Percentiles rank a stretch among this genome's conserved stretches.
Conservation (phyloP, 2,329 filamentous ascomycete genomes). For the Aspergillus arachidicola region DNA sequence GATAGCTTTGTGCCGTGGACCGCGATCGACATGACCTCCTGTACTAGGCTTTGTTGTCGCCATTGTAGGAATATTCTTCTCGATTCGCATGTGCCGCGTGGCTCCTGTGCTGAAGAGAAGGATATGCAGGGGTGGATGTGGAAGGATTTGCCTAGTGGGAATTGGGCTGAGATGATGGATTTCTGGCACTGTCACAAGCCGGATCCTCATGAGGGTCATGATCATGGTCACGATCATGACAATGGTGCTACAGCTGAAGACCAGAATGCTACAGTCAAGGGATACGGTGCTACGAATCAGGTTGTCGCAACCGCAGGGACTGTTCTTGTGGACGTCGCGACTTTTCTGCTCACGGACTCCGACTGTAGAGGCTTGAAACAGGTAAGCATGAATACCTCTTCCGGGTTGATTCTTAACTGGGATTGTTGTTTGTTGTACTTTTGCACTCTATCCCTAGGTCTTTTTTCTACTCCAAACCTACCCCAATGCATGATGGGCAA, state of each 20-base stretch:
- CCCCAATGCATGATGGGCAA: conserved; percentile 39
- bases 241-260: conserved; percentile 45
- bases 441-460: not conserved
- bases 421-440: conserved; percentile 1
- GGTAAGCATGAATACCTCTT: conserved; percentile 31
- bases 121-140: conserved; percentile 56
- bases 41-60: conserved; percentile 41
- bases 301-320: conserved; percentile 67
- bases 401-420: conserved; percentile 4
- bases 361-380: conserved; percentile 61
- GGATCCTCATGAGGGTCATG: conserved; percentile 48
- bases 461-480: not conserved
- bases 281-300: conserved; percentile 79
- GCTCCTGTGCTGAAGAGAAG: not conserved
- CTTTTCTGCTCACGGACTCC: conserved; percentile 68
- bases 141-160: conserved; percentile 94
- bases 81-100: conserved; percentile 8
- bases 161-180: conserved; percentile 99
- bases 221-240: conserved; percentile 40
- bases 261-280: conserved; percentile 61
- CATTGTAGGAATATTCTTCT: conserved; percentile 38
- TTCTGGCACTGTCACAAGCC: conserved; percentile 99
- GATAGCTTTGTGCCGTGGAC: conserved; percentile 43
- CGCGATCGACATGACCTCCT: conserved; percentile 38
- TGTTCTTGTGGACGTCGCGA: conserved; percentile 79